phyloP scores from a whole-genome alignment of 306 rosid genomes.

The Castanea mollissima region DNA sequence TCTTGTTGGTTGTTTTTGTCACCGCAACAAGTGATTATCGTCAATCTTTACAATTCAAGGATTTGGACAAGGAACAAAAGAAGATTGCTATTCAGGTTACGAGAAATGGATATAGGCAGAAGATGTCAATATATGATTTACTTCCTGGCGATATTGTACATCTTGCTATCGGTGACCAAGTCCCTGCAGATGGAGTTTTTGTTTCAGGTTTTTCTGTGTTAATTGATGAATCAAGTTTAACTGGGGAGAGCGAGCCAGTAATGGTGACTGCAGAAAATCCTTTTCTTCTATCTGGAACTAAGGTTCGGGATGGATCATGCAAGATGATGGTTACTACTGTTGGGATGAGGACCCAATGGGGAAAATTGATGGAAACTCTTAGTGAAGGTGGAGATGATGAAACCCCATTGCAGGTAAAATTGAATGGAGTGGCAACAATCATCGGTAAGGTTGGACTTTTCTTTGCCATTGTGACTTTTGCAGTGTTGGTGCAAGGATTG shows the following conservation, averaged over 20 bases:
- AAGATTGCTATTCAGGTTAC: slow-evolving; percentile 87
- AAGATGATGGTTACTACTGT: slow-evolving; percentile 90
- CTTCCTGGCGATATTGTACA: slow-evolving; percentile 96
- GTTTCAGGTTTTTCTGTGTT: slow-evolving; percentile 79
- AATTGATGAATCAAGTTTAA: slow-evolving; percentile 91
- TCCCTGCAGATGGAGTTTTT: slow-evolving; percentile 91
- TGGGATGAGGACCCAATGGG: slow-evolving; percentile 99
- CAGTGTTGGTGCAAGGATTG: slow-evolving; percentile 81
- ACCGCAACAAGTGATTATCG: slow-evolving; percentile 96
- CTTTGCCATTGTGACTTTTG: slow-evolving; percentile 79
- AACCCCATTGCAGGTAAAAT: slow-evolving; percentile 92
- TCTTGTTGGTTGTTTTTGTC: slow-evolving; percentile 85
- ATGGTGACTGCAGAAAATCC: slow-evolving; percentile 69
- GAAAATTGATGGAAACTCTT: slow-evolving; percentile 93
- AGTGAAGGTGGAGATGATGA: slow-evolving; percentile 98
- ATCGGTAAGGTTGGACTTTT: slow-evolving; percentile 91
- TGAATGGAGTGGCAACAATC: slow-evolving; percentile 96
- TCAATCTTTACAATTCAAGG: slow-evolving; percentile 89
- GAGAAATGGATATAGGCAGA: slow-evolving; percentile 86
- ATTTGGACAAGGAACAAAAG: slow-evolving; percentile 94
- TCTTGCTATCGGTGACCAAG: slow-evolving; percentile 87
- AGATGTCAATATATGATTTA: slow-evolving; percentile 85
- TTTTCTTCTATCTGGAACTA: slow-evolving; percentile 91
- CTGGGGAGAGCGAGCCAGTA: slow-evolving; percentile 96
- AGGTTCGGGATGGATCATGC: slow-evolving; percentile 93